These are phyloP conservation scores for Botryotinia narcissicola DNA, from an alignment of 2,329 filamentous ascomycete genomes.

Conservation along the genomic window DNA sequence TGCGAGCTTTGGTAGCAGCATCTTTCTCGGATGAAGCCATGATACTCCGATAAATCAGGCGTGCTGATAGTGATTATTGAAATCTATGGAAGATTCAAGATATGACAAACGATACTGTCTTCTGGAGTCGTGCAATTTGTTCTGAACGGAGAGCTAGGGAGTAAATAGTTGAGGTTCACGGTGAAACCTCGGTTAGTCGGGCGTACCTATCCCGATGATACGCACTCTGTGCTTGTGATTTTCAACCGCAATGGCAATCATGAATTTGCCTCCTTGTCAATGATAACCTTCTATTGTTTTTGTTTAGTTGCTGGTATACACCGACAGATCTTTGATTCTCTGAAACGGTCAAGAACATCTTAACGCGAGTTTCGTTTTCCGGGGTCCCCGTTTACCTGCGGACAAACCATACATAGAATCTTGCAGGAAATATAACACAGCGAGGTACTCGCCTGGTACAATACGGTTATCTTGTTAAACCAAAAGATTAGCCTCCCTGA, in stretches of 20 bases:
- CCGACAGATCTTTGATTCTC: background rate
- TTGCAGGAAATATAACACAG: background rate
- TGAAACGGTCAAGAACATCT: background rate
- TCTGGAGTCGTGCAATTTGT: background rate
- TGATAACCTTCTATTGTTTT: background rate
- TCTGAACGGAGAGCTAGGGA: background rate
- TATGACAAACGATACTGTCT: background rate
- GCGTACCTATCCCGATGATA: background rate
- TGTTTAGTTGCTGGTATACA: background rate
- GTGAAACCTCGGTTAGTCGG: background rate
- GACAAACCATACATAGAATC: too few species aligned
- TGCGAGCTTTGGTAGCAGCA: conserved; percentile 54
- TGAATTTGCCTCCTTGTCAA: background rate
- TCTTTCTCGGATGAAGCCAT: conserved; percentile 38
- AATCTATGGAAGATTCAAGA: background rate
- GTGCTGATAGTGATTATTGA: background rate
- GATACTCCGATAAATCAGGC: background rate
- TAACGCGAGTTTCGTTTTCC: too few species aligned
- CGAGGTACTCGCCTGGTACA: background rate
- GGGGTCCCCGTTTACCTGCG: too few species aligned
- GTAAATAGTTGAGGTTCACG: background rate
- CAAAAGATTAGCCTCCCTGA: background rate
- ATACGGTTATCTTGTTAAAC: background rate
- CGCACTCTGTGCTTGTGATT: background rate
- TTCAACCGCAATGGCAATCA: background rate